Conservation (phyloP, 306 rosid genomes). For the Acmispon strigosus region DNA sequence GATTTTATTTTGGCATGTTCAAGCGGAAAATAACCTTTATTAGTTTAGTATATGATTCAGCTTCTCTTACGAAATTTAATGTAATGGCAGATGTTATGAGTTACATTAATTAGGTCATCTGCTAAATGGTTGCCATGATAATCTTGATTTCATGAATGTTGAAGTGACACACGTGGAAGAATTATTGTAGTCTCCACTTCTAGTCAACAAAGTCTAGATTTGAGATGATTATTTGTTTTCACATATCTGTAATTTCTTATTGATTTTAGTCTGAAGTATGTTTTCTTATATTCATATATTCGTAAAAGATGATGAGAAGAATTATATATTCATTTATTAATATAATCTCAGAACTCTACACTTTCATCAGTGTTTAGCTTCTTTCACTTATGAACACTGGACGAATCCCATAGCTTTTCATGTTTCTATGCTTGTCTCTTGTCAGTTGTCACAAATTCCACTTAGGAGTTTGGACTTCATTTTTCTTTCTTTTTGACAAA, state of each 20-base stretch:
- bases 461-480: background rate
- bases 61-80: background rate
- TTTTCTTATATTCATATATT: no score
- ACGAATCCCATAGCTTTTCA: background rate
- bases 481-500: background rate
- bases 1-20: background rate
- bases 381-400: background rate
- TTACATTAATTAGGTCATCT: background rate
- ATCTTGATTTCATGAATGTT: background rate
- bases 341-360: background rate
- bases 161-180: background rate
- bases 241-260: background rate
- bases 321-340: no score
- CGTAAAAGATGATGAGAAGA: no score
- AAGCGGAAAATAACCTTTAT: background rate
- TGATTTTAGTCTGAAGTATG: background rate
- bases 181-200: background rate
- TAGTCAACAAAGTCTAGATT: background rate
- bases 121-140: background rate
- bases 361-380: background rate
- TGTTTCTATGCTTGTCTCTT: background rate
- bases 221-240: background rate
- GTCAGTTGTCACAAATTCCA: background rate
- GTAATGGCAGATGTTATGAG: background rate
- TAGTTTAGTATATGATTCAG: background rate